These are phyloP conservation scores for Lachancea lanzarotensis DNA, from an alignment of 805 yeast genomes.

Conservation along the genomic window DNA sequence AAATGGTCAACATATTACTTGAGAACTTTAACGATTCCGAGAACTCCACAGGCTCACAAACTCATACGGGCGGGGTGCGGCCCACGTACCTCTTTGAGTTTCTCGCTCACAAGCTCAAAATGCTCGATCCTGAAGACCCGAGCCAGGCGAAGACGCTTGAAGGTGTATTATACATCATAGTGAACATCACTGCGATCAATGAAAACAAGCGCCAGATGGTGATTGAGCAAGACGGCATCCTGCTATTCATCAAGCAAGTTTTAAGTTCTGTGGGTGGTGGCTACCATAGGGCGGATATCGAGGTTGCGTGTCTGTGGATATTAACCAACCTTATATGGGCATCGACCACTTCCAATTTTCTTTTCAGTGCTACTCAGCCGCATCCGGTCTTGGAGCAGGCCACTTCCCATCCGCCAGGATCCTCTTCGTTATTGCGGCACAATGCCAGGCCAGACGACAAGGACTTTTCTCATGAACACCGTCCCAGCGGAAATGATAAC, in stretches of 20 bases:
- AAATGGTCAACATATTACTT: constrained; percentile 27
- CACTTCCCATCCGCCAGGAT: not conserved
- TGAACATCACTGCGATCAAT: constrained; percentile 30
- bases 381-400: constrained; percentile 1
- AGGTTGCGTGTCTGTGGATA: constrained; percentile 30
- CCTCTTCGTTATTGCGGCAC: not conserved
- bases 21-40: constrained; percentile 24
- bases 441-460: not conserved
- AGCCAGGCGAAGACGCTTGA: constrained; percentile 26
- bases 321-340: constrained; percentile 31
- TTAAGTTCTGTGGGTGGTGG: constrained; percentile 14
- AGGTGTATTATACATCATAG: constrained; percentile 30
- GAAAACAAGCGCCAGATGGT: constrained; percentile 30
- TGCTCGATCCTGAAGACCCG: constrained; percentile 18
- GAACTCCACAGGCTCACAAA: not conserved
- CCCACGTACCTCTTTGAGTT: constrained; percentile 29
- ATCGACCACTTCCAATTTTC: constrained; percentile 17
- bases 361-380: constrained; percentile 2
- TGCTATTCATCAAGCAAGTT: constrained; percentile 22
- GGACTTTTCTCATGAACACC: too few relatives aligned
- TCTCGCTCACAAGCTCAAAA: constrained; percentile 25
- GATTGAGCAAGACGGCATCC: constrained; percentile 27
- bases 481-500: too few relatives aligned
- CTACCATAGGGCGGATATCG: constrained; percentile 24
- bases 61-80: constrained; percentile 6